Conservation (phyloP, 306 rosid genomes). For the Oemleria cerasiformis region DNA sequence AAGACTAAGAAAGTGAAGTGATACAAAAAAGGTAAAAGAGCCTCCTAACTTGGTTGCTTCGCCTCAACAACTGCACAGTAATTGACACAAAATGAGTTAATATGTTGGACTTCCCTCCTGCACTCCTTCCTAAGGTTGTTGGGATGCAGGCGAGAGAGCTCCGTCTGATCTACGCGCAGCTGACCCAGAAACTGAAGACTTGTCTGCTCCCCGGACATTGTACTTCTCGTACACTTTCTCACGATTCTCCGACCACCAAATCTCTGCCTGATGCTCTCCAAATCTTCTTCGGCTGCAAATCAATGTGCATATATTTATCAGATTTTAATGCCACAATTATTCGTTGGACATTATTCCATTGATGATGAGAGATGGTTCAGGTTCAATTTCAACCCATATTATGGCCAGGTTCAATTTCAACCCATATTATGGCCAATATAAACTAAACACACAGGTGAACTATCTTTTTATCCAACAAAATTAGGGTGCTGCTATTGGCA, state of each 20-base stretch:
- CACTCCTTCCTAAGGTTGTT: conserved; percentile 44
- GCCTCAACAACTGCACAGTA: conserved; percentile 26
- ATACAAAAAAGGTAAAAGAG: conserved; percentile 4
- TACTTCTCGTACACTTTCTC: conserved; percentile 82
- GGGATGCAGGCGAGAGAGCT: conserved; percentile 49
- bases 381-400: not conserved
- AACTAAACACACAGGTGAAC: not conserved
- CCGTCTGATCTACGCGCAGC: conserved; percentile 47
- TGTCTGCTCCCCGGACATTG: conserved; percentile 69
- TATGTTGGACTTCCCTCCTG: conserved; percentile 33
- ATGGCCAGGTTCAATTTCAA: too few relatives aligned
- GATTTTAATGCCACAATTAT: conserved; percentile 6
- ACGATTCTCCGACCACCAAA: conserved; percentile 96
- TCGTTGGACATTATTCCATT: not conserved
- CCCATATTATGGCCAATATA: not conserved
- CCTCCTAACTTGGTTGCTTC: conserved; percentile 30
- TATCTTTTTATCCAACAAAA: too few relatives aligned
- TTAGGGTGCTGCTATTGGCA: too few relatives aligned
- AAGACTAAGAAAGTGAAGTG: conserved; percentile 8
- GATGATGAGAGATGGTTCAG: too few relatives aligned
- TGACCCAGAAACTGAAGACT: conserved; percentile 55
- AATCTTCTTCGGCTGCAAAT: conserved; percentile 91
- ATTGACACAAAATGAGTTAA: conserved; percentile 46
- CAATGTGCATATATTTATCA: conserved; percentile 16
- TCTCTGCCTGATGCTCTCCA: conserved; percentile 97